Conservation (phyloP, 345 rosid genomes). For the Jatropha curcas region DNA sequence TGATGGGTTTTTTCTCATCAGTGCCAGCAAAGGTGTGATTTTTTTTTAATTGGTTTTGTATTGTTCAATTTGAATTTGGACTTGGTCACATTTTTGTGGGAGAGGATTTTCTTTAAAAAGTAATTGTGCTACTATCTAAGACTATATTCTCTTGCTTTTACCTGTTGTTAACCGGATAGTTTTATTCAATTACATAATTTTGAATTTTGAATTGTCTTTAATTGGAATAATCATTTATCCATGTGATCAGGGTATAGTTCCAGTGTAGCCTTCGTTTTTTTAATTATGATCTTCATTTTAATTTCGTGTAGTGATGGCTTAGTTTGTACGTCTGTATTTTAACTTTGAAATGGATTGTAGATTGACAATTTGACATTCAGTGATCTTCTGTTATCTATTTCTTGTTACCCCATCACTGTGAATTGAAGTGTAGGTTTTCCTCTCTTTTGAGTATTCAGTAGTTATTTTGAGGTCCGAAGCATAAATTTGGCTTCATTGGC, state of each 20-base stretch:
- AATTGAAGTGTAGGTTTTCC: too few species aligned
- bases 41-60: not conserved
- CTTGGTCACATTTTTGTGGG: not conserved
- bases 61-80: not conserved
- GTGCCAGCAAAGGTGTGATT: constrained; percentile 75
- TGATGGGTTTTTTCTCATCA: constrained; percentile 81
- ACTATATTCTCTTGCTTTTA: too few species aligned
- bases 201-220: constrained; percentile 11
- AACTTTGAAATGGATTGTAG: not conserved
- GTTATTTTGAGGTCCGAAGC: not conserved
- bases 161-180: not conserved
- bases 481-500: not conserved
- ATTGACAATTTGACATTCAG: not conserved
- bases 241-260: not conserved
- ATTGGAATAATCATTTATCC: not conserved
- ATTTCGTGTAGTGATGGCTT: not conserved
- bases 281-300: not conserved
- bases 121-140: not conserved
- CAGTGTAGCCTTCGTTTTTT: not conserved
- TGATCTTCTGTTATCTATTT: too few species aligned
- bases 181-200: constrained; percentile 9
- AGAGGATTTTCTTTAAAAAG: not conserved
- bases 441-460: too few species aligned
- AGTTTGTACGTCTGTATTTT: not conserved
- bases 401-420: too few species aligned